Conservation (phyloP, 768 basidiomycete species). For the Hysterangium stoloniferum region DNA sequence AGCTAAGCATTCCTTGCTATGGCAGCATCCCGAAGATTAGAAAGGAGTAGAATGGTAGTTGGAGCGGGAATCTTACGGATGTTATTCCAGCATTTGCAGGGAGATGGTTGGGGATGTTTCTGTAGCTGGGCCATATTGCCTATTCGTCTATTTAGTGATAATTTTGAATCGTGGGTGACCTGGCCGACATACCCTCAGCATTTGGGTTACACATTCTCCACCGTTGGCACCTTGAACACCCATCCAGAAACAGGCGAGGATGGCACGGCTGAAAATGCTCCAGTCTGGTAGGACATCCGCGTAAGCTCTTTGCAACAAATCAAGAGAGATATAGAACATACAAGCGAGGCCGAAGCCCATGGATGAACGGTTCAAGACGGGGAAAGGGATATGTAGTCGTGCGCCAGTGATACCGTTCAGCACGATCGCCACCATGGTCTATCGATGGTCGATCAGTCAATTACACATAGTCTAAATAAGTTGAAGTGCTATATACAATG, state of each 20-base stretch:
- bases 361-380: slow-evolving; percentile 74
- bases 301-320: background rate
- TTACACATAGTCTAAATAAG: no score
- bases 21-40: background rate
- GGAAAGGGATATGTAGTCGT: slow-evolving; percentile 68
- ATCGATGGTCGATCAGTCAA: no score
- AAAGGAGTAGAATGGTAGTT: background rate
- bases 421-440: slow-evolving; percentile 63
- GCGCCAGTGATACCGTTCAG: slow-evolving; percentile 76
- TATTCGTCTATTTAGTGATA: slow-evolving; percentile 47
- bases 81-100: slow-evolving; percentile 53
- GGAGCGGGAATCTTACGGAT: slow-evolving; percentile 30
- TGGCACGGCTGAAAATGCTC: slow-evolving; percentile 65
- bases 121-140: slow-evolving; percentile 73
- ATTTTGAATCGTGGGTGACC: background rate
- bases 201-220: slow-evolving; percentile 68
- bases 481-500: no score
- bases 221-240: slow-evolving; percentile 52
- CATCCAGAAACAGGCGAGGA: slow-evolving; percentile 80
- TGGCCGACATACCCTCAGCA: background rate
- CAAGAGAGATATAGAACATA: background rate
- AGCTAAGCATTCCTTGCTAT: slow-evolving; percentile 56
- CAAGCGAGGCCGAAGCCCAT: slow-evolving; percentile 87
- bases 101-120: slow-evolving; percentile 56
- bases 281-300: slow-evolving; percentile 35